These are phyloP conservation scores for Chamaenerion angustifolium DNA, from an alignment of 345 rosid genomes.

Conservation along the genomic window DNA sequence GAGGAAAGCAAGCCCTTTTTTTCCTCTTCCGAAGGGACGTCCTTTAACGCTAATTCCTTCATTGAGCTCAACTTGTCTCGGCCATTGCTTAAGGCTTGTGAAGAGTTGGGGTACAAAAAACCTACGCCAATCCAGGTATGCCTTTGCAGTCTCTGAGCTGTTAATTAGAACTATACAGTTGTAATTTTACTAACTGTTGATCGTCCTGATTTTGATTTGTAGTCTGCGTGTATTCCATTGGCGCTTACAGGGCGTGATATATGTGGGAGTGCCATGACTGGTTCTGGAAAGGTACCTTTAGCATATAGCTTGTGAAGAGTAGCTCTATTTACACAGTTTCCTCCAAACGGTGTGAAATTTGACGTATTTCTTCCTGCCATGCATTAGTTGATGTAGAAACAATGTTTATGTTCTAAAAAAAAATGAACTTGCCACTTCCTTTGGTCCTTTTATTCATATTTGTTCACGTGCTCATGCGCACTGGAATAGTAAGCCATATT, in stretches of 20 bases:
- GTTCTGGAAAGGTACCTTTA: slow-evolving; percentile 76
- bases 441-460: background rate
- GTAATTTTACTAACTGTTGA: background rate
- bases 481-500: background rate
- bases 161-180: no score
- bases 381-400: no score
- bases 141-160: no score
- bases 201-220: slow-evolving; percentile 8
- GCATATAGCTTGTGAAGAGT: background rate
- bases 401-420: no score
- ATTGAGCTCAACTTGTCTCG: slow-evolving; percentile 88
- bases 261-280: slow-evolving; percentile 95
- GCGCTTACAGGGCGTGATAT: slow-evolving; percentile 90
- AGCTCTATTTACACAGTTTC: background rate
- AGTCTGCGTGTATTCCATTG: slow-evolving; percentile 91
- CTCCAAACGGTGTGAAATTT: background rate
- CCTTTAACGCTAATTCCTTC: slow-evolving; percentile 74
- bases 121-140: slow-evolving; percentile 94
- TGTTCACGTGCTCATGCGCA: no score
- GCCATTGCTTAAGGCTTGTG: slow-evolving; percentile 83
- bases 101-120: slow-evolving; percentile 71
- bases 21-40: slow-evolving; percentile 50
- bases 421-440: background rate
- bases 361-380: background rate
- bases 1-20: slow-evolving; percentile 49